Evolutionary conservation across 2,329 filamentous ascomycete genomes (phyloP).

Genomic region (Aspergillus sclerotialis): DNA sequence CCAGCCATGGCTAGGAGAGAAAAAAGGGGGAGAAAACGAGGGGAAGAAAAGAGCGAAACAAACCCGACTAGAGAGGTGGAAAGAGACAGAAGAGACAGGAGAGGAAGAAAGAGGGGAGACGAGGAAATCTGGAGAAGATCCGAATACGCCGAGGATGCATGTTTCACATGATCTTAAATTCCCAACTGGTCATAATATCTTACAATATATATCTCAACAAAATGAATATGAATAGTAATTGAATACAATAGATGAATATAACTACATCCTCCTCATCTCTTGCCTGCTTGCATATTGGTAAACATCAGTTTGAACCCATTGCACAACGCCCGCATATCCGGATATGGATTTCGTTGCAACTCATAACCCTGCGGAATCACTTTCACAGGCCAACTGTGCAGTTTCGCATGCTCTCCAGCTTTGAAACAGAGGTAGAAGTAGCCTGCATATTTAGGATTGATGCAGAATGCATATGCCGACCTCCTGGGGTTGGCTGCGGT

Average conservation of each 20-base stretch:
- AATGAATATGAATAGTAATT: too few species aligned
- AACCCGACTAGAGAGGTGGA: constrained; percentile 10
- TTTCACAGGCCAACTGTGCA: constrained; percentile 77
- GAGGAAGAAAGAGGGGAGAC: constrained; percentile 4
- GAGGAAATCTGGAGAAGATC: not conserved
- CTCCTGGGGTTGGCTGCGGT: constrained; percentile 92
- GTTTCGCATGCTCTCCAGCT: constrained; percentile 65
- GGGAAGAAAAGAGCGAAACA: too few species aligned
- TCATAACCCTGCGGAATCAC: constrained; percentile 92
- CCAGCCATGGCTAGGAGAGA: constrained; percentile 60
- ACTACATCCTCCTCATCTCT: too few species aligned
- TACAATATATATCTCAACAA: too few species aligned
- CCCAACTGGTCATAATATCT: too few species aligned
- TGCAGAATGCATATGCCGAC: constrained; percentile 91
- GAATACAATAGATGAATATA: too few species aligned
- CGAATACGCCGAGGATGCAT: not conserved
- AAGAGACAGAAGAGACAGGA: constrained; percentile 1
- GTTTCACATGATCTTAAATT: not conserved
- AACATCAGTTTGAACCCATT: constrained; percentile 94
- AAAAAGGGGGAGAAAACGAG: constrained; percentile 2
- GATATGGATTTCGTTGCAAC: constrained; percentile 79
- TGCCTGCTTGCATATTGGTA: constrained; percentile 50
- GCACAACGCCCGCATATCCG: constrained; percentile 89
- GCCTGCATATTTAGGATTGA: constrained; percentile 83
- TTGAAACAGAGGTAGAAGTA: constrained; percentile 98